Base-by-base conservation (phyloP, 441 rosid genomes). In the Erysimum cheiri region DNA sequence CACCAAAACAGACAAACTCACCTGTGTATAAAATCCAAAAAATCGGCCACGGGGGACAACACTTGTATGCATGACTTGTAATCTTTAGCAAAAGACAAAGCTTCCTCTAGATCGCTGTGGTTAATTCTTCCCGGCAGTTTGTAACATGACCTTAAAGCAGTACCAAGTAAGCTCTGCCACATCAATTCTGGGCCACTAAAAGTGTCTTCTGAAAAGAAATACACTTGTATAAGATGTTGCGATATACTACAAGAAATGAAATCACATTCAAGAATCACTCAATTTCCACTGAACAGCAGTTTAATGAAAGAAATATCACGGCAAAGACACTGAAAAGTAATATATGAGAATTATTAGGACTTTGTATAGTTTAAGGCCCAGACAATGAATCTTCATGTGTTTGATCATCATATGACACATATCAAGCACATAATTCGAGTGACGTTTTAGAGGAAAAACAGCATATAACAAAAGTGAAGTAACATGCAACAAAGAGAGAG, bases 81-180 rank as follows among this genome's bases (percentile, higher is more conserved):
- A 60, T 82, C 80, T 76, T 84, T 80, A 48, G 93, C 96, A 72
- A 86, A 78, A 76, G 67, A 78, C 78, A 93, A 35, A 52, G 91
- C 76, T 77, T 87, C 90, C 60, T 75, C 73, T 4, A 82, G 70
- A 76, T 84, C 92, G 68, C 67, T 83, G 73, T 63, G 54, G 49
- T 75, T 84, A 65, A 54, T 41, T 19, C 69, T 73, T 67, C 80
- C 62, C 19, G 55, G 71, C 49, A 60, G 62, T 71, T 77, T 87
- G 80, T 67, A 60, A 80, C 71, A 77, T 50, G 94, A 85, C 80
- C 80, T 68, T 69, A 96, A 74, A 74, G 92, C 82, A 82, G 88
- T 83, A 70, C 94, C 98, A 67, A 87, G 56, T 61, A 96, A 77
- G 80, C 91, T 82, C 79, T 87, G 87, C 97, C 96, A 93, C 74